Percentiles rank a stretch among this genome's conserved stretches.
These are phyloP conservation scores for Rhizophagus prolifer DNA, from an alignment of 192 early-diverging fungal genomes.

Conservation along the genomic window DNA sequence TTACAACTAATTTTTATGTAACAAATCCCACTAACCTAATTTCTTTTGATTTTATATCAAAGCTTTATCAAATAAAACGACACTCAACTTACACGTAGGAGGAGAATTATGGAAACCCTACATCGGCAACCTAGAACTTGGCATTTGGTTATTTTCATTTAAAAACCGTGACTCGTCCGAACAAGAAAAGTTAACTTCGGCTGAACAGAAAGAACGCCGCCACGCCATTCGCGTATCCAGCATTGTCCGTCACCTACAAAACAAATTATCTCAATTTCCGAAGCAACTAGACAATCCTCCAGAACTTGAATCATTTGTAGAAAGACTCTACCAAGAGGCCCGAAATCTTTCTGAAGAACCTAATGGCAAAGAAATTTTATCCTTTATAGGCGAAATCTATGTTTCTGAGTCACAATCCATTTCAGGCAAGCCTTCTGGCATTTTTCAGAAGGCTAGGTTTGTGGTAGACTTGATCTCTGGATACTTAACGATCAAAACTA, in stretches of 20 bases:
- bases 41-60: background rate
- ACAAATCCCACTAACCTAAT: background rate
- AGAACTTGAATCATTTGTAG: background rate
- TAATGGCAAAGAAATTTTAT: background rate
- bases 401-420: background rate
- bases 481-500: too few species aligned
- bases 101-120: conserved; percentile 4
- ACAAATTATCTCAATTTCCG: background rate
- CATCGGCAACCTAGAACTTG: conserved; percentile 1
- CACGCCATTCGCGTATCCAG: background rate
- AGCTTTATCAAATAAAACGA: background rate
- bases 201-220: conserved; percentile 2
- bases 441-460: too few species aligned
- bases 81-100: background rate
- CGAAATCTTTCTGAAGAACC: background rate
- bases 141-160: background rate
- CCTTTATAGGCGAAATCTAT: background rate
- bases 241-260: background rate
- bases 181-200: background rate
- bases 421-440: background rate
- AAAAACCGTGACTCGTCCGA: background rate
- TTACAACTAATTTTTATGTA: background rate
- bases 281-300: background rate
- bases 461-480: too few species aligned
- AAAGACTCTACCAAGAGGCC: background rate